A percentile compares a stretch with the other conserved stretches of the same genome.
Conservation (phyloP, 495 filamentous ascomycete genomes). For the Cercophora newfieldiana region DNA sequence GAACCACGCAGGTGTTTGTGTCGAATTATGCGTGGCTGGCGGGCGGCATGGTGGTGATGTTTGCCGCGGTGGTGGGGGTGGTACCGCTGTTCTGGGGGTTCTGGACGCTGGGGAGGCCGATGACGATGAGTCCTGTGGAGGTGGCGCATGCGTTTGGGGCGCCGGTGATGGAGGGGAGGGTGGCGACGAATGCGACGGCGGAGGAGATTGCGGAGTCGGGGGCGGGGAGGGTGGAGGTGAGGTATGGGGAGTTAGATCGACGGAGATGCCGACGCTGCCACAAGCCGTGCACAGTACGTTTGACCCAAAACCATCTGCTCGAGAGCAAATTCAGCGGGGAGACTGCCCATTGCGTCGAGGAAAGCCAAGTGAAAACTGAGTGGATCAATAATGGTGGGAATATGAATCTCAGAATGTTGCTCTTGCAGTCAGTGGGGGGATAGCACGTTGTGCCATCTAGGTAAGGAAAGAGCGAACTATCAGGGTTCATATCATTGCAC, state of each 20-base stretch:
- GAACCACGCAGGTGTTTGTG: background rate
- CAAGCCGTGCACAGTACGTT: too few relatives aligned
- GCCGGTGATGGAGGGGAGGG: background rate
- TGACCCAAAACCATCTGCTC: too few relatives aligned
- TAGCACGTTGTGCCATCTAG: too few relatives aligned
- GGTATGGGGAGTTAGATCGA: conserved; percentile 8
- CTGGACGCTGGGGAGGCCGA: conserved; percentile 8
- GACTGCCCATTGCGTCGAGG: too few relatives aligned
- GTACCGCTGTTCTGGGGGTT: conserved; percentile 9
- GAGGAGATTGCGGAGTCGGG: background rate
- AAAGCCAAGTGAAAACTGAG: too few relatives aligned
- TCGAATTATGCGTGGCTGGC: conserved; percentile 8
- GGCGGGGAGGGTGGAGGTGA: background rate
- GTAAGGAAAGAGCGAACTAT: too few relatives aligned
- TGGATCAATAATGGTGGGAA: too few relatives aligned
- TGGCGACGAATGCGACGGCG: background rate
- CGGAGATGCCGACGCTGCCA: too few relatives aligned
- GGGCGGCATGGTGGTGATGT: background rate
- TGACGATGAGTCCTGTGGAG: conserved; percentile 18
- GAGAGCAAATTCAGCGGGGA: too few relatives aligned
- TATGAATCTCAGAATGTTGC: too few relatives aligned
- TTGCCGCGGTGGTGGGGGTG: background rate
- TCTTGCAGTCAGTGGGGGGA: too few relatives aligned
- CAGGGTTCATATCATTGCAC: too few relatives aligned
- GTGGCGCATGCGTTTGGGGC: conserved; percentile 14